Base-by-base conservation (phyloP, 202 grass and related monocot species). In the Panicum virgatum region DNA sequence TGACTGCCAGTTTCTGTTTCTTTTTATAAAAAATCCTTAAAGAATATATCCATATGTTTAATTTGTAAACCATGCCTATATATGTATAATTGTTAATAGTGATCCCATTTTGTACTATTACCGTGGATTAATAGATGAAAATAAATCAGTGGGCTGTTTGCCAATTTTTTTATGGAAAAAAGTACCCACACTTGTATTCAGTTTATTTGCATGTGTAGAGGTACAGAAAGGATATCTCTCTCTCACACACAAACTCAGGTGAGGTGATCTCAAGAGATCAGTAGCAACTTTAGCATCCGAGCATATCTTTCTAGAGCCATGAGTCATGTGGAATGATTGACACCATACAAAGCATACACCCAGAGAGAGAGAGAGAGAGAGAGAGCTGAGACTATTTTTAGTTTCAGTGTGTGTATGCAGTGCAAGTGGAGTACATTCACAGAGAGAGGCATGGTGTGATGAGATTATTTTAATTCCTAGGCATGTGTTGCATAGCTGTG, bases 401-500 rank as follows among this genome's bases (percentile, higher is more conserved):
- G n/a, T n/a, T n/a, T n/a, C n/a, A n/a, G 0, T 18, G n/a, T 72
- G 48, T 37, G 53, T 57, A 23, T 57, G n/a, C 52, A 56, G 0
- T 50, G 80, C 30, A 82, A 62, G 13, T 79, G 62, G 76, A 66
- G 34, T 64, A 37, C 43, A 19, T 50, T 40, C 39, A 54, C 1
- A 54, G 52, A 54, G 52, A 22, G 7, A 22, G 51, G 51, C 19
- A 18, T 9, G 20, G 52, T 22, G 52, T 54, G 22, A 7, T 22
- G 20, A 10, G 52, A 54, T 3, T 54, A 54, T 54, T 54, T 54
- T 23, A 23, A n/a, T 23, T 11, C 53, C 53, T 23, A 57, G n/a
- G 53, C 80, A 82, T 51, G n/a, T n/a, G n/a, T n/a, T n/a, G 59
- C 27, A 51, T 57, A 68, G 81, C 47, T 76, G 71, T 83, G 25